A percentile compares a stretch with the other conserved stretches of the same genome.
Evolutionary conservation across 176 grass and related monocot genomes (phyloP).

Genomic region (Cenchrus fungigraminus): DNA sequence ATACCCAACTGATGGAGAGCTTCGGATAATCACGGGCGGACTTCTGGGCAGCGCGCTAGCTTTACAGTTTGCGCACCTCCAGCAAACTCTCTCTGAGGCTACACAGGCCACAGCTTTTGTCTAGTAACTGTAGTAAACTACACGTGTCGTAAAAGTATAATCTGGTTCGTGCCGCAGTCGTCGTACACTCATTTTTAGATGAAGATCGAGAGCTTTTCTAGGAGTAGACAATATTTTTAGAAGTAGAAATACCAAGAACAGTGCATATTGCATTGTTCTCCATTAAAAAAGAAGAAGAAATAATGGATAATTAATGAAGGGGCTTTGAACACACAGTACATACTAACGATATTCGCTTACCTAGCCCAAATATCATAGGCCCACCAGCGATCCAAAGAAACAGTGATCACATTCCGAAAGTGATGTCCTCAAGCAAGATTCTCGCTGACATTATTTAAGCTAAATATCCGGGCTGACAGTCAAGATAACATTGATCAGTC

Average conservation of each 20-base stretch:
- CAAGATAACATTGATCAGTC: conserved; percentile 10
- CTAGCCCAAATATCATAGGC: background rate
- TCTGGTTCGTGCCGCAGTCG: background rate
- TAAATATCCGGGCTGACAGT: background rate
- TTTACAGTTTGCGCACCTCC: conserved; percentile 13
- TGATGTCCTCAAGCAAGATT: background rate
- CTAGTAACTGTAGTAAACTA: too few relatives aligned
- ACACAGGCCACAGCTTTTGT: too few relatives aligned
- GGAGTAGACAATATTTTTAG: too few relatives aligned
- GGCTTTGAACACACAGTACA: too few relatives aligned
- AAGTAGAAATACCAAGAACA: too few relatives aligned
- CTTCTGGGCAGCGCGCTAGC: background rate
- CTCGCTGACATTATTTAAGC: background rate
- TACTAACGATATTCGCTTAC: too few relatives aligned
- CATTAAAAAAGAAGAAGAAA: too few relatives aligned
- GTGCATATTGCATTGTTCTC: too few relatives aligned
- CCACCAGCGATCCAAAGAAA: background rate
- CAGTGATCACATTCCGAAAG: background rate
- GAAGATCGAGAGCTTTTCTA: too few relatives aligned
- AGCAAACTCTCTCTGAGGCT: background rate
- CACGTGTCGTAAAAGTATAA: background rate
- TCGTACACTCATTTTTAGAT: too few relatives aligned
- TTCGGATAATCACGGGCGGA: conserved; percentile 49
- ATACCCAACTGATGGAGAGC: background rate
- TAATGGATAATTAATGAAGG: too few relatives aligned